A percentile compares a stretch with the other conserved stretches of the same genome.
Evolutionary conservation across 768 basidiomycete genomes (phyloP).

Genomic region (Mycena crocata): DNA sequence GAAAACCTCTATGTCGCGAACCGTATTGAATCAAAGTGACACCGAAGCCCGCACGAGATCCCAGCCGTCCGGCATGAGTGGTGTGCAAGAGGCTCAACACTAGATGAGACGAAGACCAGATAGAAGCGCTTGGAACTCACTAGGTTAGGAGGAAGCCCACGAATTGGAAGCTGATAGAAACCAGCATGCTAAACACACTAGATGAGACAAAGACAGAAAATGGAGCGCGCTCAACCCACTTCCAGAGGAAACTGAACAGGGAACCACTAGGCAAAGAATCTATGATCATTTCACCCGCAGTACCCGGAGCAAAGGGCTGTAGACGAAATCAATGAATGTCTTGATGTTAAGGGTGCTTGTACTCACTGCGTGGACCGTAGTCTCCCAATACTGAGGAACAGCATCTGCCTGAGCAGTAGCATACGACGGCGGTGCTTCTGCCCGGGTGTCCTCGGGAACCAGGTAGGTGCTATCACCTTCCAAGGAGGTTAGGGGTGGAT

Average conservation of each 20-base stretch:
- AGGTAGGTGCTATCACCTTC: slow-evolving; percentile 78
- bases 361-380: slow-evolving; percentile 83
- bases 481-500: neutral
- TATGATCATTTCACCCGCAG: slow-evolving; percentile 85
- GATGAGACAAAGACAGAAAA: slow-evolving; percentile 98
- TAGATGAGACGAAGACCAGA: neutral
- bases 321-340: neutral
- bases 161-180: slow-evolving; percentile 92
- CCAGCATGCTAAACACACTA: slow-evolving; percentile 77
- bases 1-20: neutral
- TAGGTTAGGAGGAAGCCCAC: slow-evolving; percentile 19
- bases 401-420: slow-evolving; percentile 92
- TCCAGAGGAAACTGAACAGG: slow-evolving; percentile 91
- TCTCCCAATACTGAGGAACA: slow-evolving; percentile 99
- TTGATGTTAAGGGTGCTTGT: neutral
- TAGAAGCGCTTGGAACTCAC: neutral
- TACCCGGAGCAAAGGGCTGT: slow-evolving; percentile 69
- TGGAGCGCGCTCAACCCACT: slow-evolving; percentile 91
- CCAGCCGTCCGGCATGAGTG: slow-evolving; percentile 92
- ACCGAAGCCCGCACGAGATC: slow-evolving; percentile 95
- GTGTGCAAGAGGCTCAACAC: slow-evolving; percentile 76
- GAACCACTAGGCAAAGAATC: slow-evolving; percentile 88
- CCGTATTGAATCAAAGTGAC: slow-evolving; percentile 93
- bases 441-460: slow-evolving; percentile 85
- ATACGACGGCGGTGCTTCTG: slow-evolving; percentile 93